phyloP scores from a whole-genome alignment of 208 protist genomes.

The Acanthamoeba triangularis region DNA sequence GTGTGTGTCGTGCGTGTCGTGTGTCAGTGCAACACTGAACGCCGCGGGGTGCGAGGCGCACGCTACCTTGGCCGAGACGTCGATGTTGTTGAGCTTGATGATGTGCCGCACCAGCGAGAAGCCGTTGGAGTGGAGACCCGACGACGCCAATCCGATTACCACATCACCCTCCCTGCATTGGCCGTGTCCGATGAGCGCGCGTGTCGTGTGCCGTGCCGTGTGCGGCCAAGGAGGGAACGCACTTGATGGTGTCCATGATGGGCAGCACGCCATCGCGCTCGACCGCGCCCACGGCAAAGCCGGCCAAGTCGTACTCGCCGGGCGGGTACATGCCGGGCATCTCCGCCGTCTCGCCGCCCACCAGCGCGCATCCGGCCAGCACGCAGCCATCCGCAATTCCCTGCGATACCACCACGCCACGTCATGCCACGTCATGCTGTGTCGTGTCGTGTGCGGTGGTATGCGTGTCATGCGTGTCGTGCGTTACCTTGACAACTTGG shows the following conservation, averaged over 20 bases:
- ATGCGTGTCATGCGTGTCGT: not conserved
- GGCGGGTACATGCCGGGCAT: constrained; percentile 92
- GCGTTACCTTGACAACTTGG: constrained; percentile 83
- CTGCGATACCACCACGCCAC: not conserved
- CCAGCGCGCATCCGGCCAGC: constrained; percentile 87
- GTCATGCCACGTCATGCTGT: not conserved
- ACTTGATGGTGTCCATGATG: constrained; percentile 65
- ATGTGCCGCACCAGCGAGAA: constrained; percentile 91
- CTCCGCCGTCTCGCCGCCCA: constrained; percentile 93
- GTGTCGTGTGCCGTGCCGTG: no score
- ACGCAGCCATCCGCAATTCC: constrained; percentile 90
- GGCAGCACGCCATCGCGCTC: constrained; percentile 87
- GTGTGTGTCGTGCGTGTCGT: no score
- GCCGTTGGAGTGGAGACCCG: constrained; percentile 91
- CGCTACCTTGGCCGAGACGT: constrained; percentile 4
- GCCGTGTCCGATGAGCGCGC: no score
- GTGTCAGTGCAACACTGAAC: no score
- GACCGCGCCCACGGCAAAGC: constrained; percentile 91
- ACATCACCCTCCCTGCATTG: constrained; percentile 72
- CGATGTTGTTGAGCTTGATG: constrained; percentile 72
- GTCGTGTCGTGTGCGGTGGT: not conserved
- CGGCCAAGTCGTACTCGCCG: constrained; percentile 92
- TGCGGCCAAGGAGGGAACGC: not conserved
- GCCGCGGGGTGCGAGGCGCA: not conserved
- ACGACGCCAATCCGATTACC: constrained; percentile 82